phyloP scores from a whole-genome alignment of 805 yeast genomes.

The Nakazawaea ishiwadae region DNA sequence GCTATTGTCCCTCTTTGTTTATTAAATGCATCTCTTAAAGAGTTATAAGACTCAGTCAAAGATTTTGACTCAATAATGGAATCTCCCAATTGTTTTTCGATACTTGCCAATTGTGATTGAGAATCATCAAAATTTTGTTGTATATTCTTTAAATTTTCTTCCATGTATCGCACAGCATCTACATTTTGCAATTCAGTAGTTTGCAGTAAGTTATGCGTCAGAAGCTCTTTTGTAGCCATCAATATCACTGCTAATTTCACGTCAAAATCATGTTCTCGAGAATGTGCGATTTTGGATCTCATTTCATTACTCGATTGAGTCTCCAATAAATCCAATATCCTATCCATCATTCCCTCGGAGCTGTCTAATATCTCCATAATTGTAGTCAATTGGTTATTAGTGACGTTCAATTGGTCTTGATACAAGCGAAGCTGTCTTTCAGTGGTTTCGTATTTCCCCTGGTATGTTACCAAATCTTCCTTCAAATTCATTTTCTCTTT shows the following conservation, averaged over 20 bases:
- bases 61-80: background rate
- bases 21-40: constrained; percentile 11
- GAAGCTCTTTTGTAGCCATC: no score
- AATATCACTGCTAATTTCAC: background rate
- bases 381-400: background rate
- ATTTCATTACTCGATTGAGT: background rate
- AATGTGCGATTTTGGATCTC: background rate
- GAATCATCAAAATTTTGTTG: constrained; percentile 12
- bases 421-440: background rate
- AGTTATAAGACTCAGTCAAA: background rate
- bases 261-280: background rate
- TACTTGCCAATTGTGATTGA: background rate
- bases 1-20: constrained; percentile 17
- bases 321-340: background rate
- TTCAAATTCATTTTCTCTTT: constrained; percentile 3
- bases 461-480: constrained; percentile 1
- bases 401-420: background rate
- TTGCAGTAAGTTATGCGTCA: no score
- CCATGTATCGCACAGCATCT: background rate
- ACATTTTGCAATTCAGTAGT: no score
- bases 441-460: background rate
- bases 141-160: constrained; percentile 11
- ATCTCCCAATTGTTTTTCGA: background rate
- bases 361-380: background rate
- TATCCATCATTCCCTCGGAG: background rate